Conservation (phyloP, 2,329 filamentous ascomycete genomes). For the Diplodia scrobiculata region DNA sequence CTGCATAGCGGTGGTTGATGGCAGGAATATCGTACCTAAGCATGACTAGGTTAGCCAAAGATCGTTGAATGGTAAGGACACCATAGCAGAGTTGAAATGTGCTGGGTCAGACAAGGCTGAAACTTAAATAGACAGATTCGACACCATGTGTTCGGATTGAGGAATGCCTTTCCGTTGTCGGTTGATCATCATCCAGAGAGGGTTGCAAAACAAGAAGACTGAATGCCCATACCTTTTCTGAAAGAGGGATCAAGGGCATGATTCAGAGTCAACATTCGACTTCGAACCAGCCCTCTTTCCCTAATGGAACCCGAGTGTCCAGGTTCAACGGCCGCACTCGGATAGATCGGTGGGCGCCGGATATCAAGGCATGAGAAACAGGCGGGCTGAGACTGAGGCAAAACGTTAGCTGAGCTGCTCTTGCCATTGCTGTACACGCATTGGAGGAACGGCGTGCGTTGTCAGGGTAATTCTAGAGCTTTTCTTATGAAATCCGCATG, state of each 20-base stretch:
- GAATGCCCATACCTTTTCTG: conserved; percentile 50
- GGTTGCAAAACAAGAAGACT: conserved; percentile 25
- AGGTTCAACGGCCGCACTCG: not conserved
- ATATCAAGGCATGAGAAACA: not conserved
- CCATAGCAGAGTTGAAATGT: conserved; percentile 24
- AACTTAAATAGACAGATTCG: conserved; percentile 65
- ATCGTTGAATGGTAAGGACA: conserved; percentile 11
- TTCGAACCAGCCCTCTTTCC: not conserved
- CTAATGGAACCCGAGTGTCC: not conserved
- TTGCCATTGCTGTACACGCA: not conserved
- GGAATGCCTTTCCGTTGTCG: conserved; percentile 69
- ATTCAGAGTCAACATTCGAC: not conserved
- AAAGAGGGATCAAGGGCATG: not conserved
- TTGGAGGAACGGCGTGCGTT: conserved; percentile 31
- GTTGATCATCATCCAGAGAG: conserved; percentile 60
- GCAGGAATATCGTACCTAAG: conserved; percentile 26
- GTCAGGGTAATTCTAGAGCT: conserved; percentile 63
- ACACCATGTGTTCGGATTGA: conserved; percentile 66
- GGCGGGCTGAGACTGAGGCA: not conserved
- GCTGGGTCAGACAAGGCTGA: conserved; percentile 67
- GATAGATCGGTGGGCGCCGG: not conserved
- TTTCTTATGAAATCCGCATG: conserved; percentile 52
- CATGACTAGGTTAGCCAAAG: conserved; percentile 9
- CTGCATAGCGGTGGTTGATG: not conserved
- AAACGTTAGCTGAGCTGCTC: not conserved